Percentiles rank a stretch among this genome's conserved stretches.
Conservation (phyloP, 352 stramenopile species). For the Aphanomyces invadans region DNA sequence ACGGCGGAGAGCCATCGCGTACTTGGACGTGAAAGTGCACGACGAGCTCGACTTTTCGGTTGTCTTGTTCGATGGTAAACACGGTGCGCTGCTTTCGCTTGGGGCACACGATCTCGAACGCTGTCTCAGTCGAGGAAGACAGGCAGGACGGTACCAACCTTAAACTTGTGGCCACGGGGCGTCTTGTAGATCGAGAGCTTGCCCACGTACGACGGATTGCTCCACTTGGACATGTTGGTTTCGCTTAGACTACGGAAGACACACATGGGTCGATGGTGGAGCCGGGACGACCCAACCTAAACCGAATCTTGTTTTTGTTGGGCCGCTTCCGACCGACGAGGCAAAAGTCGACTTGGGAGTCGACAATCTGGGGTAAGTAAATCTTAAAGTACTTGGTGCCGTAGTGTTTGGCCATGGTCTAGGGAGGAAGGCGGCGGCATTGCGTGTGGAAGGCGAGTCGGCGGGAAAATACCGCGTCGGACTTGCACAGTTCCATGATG, state of each 20-base stretch:
- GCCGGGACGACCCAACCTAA: too few species aligned
- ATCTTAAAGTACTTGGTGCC: constrained; percentile 64
- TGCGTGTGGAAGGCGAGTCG: not conserved
- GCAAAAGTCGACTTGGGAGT: constrained; percentile 62
- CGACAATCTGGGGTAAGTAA: constrained; percentile 65
- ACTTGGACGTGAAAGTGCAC: constrained; percentile 52
- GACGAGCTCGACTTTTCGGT: constrained; percentile 61
- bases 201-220: constrained; percentile 48
- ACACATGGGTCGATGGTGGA: too few species aligned
- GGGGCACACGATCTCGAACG: constrained; percentile 19
- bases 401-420: constrained; percentile 44
- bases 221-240: constrained; percentile 49
- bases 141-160: constrained; percentile 24
- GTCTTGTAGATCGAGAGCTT: constrained; percentile 50
- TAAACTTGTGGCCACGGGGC: constrained; percentile 43
- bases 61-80: constrained; percentile 67
- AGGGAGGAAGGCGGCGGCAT: not conserved
- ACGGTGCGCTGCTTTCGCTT: constrained; percentile 38
- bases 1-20: too few species aligned
- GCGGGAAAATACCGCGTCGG: constrained; percentile 31
- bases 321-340: constrained; percentile 64
- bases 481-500: constrained; percentile 54
- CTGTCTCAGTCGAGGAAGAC: not conserved
- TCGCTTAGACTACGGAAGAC: constrained; percentile 41
- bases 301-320: constrained; percentile 71